Evolutionary conservation across 768 basidiomycete species (phyloP), one percentile per base, ranked within the genome.

Genomic region (Galerina marginata): DNA sequence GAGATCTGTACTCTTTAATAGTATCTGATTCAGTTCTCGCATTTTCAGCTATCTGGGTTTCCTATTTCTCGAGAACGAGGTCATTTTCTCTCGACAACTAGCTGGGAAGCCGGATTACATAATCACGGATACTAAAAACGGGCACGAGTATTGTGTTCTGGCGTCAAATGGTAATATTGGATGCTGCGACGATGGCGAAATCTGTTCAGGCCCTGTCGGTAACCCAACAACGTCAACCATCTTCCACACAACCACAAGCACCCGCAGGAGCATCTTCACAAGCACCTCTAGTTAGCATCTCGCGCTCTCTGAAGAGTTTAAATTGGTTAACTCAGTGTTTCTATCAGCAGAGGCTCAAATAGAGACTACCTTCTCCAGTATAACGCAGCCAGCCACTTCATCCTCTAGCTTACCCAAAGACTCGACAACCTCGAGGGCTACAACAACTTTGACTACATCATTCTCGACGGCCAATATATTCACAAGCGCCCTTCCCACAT

Each of bases 141-240:
- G n/a, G 20, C 20, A 20, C 20, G 20, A 20, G 20, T 20, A 20
- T n/a, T 51, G 50, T 16, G 50, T 36, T 14, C 10, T 51, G 11
- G 50, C 50, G 9, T 51, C 50, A 33, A 51, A 51, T 16, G 33
- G 33, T 1, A 51, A 20, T 4, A 37, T 37, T 7, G 50, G 50
- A 15, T 51, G 50, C 33, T 51, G 50, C 50, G 26, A 23, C 26
- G 9, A 29, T 16, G 50, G 50, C 23, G 50, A 38, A 20, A 23
- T 51, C 7, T 51, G 50, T 51, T 33, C 26, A 9, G 50, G 50
- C n/a, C 50, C 50, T 51, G 50, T 51, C 2, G 50, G 50, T 36
- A n/a, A 51, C 16, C 50, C 50, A 4, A 12, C 4, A 1, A 14
- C 50, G 15, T 2, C 50, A n/a, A 51, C 50, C 2, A 26, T 50